Evolutionary conservation across 1,284 basidiomycete species (phyloP), one percentile per base, ranked within the genome.

Genomic region (Boletus semigastroideus): DNA sequence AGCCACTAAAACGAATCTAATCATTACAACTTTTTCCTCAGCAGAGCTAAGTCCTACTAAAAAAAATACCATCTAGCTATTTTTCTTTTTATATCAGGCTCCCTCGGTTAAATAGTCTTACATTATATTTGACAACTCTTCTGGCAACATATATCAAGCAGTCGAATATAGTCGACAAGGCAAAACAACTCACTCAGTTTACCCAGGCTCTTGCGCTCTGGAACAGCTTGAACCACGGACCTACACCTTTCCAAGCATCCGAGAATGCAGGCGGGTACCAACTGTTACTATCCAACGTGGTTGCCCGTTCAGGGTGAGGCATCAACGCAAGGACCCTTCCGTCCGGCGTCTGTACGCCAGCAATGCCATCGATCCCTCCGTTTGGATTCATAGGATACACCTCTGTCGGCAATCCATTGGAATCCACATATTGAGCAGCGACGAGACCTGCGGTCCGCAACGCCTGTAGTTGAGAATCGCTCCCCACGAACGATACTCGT

Each of bases 151-250:
- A 42, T 5, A 13, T 64, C 28, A 53, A 44, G 3, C 14, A 22
- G 33, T 22, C 17, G 38, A 36, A 37, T 17, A 31, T 17, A 31
- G 4, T 12, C 3, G 33, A 16, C 12, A 36, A 38, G 6, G 13
- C 5, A 10, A 33, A 40, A 36, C 4, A 19, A 52, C 40, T 46
- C 44, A 69, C 67, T 65, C 41, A 67, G 36, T 59, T 57, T 33
- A 59, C 49, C 66, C 66, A 68, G 45, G 59, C 53, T 44, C 88
- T 77, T n/a, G 92, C 95, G 68, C 87, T 98, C 74, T 94, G 90
- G 83, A 98, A 99, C 69, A 98, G 72, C 66, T 82, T 85, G 74
- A 97, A 94, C 96, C 96, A 99, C 2, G 96, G 96, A 1, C 94
- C 95, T 43, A 78, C 76, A 22, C 84, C 83, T 53, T 80, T 75